Conservation (phyloP, 768 basidiomycete species). For the Russula brevipes region DNA sequence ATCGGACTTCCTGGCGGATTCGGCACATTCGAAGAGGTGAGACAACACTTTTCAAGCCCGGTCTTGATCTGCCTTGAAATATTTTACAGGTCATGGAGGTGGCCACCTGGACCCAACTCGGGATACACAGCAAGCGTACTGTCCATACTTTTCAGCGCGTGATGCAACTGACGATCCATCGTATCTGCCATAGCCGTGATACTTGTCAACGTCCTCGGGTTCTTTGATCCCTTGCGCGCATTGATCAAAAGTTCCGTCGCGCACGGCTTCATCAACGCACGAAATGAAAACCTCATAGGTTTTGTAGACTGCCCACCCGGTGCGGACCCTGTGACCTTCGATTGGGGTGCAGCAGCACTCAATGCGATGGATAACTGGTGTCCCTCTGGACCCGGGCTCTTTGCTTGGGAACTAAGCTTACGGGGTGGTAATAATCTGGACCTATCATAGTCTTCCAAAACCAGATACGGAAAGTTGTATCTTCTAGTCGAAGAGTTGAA, state of each 20-base stretch:
- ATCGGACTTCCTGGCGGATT: conserved; percentile 89
- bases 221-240: conserved; percentile 75
- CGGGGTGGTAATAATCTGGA: background rate
- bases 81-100: conserved; percentile 72
- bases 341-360: conserved; percentile 75
- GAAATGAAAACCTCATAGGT: conserved; percentile 55
- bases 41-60: background rate
- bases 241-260: conserved; percentile 63
- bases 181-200: conserved; percentile 58
- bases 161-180: background rate
- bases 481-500: background rate
- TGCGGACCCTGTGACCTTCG: conserved; percentile 51
- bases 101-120: conserved; percentile 90
- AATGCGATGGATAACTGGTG: conserved; percentile 60
- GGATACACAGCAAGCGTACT: conserved; percentile 80
- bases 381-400: conserved; percentile 10
- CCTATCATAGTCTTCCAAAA: background rate
- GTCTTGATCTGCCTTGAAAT: too few species aligned
- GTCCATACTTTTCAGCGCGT: conserved; percentile 2
- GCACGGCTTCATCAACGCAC: conserved; percentile 67
- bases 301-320: conserved; percentile 72
- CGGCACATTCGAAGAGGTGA: conserved; percentile 91
- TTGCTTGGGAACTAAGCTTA: background rate
- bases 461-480: background rate
- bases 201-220: conserved; percentile 78